Conservation (phyloP, 352 stramenopile genomes). For the Ochromonadaceae sp. region DNA sequence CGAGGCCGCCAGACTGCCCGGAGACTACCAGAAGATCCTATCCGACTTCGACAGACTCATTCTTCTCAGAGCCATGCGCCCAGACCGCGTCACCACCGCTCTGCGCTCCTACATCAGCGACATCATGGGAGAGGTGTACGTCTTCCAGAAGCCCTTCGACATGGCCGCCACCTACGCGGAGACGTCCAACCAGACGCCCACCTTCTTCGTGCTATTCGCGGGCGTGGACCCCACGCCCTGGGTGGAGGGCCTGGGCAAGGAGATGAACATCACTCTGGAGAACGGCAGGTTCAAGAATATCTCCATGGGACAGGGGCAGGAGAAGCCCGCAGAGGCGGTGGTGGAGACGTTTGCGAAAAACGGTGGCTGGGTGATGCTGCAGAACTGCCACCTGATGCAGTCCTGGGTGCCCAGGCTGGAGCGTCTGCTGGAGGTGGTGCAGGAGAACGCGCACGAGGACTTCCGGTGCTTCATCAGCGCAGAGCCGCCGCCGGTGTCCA, state of each 20-base stretch:
- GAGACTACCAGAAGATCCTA: conserved; percentile 75
- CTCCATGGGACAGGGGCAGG: conserved; percentile 79
- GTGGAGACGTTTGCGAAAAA: conserved; percentile 62
- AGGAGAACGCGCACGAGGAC: conserved; percentile 67
- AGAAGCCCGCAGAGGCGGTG: conserved; percentile 66
- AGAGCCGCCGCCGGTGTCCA: conserved; percentile 68
- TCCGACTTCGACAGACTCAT: conserved; percentile 70
- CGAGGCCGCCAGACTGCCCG: conserved; percentile 77
- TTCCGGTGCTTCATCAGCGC: conserved; percentile 90
- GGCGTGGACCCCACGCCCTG: conserved; percentile 81
- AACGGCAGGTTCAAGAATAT: conserved; percentile 90
- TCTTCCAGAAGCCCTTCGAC: conserved; percentile 51
- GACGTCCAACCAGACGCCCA: conserved; percentile 69
- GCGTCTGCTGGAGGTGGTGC: conserved; percentile 75
- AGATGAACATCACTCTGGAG: conserved; percentile 66
- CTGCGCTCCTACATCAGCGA: conserved; percentile 72
- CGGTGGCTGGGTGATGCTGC: conserved; percentile 81
- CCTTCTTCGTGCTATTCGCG: conserved; percentile 87
- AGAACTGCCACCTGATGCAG: conserved; percentile 85
- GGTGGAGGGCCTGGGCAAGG: conserved; percentile 72
- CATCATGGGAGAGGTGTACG: conserved; percentile 43
- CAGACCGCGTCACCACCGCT: conserved; percentile 80
- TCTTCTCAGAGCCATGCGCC: conserved; percentile 70
- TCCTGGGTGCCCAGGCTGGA: conserved; percentile 78
- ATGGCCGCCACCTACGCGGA: conserved; percentile 65